Evolutionary conservation across 2,329 filamentous ascomycete genomes (phyloP).

Genomic region (Acrodontium crateriforme): DNA sequence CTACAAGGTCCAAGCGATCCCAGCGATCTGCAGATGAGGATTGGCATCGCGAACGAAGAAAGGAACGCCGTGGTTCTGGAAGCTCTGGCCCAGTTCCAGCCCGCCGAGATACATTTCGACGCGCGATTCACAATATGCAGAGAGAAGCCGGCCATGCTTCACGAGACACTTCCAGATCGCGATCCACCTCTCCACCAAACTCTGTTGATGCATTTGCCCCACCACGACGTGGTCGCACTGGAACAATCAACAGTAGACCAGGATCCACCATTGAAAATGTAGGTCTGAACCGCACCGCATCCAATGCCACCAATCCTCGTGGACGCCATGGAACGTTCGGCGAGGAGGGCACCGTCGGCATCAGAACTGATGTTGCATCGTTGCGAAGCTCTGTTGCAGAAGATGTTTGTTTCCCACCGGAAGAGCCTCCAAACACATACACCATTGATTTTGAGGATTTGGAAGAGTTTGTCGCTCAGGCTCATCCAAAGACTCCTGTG

Average conservation of each 20-base stretch:
- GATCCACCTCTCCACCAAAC: constrained; percentile 79
- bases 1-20: constrained; percentile 34
- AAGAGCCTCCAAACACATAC: constrained; percentile 63
- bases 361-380: constrained; percentile 45
- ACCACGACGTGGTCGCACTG: constrained; percentile 64
- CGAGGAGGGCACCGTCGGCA: constrained; percentile 41
- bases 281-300: constrained; percentile 56
- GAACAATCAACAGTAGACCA: constrained; percentile 48
- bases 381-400: constrained; percentile 64
- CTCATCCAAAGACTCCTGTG: constrained; percentile 33
- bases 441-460: constrained; percentile 87
- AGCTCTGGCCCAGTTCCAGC: constrained; percentile 23
- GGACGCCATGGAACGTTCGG: constrained; percentile 47
- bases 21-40: constrained; percentile 25
- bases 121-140: constrained; percentile 17
- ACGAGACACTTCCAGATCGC: constrained; percentile 29
- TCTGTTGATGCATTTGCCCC: constrained; percentile 96
- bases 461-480: constrained; percentile 71
- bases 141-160: constrained; percentile 9
- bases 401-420: constrained; percentile 79
- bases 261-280: constrained; percentile 39
- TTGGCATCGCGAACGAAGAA: constrained; percentile 18
- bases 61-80: constrained; percentile 12
- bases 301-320: constrained; percentile 47
- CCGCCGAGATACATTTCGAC: constrained; percentile 31